Conservation (phyloP, 2,329 filamentous ascomycete species). For the Aspergillus proliferans region DNA sequence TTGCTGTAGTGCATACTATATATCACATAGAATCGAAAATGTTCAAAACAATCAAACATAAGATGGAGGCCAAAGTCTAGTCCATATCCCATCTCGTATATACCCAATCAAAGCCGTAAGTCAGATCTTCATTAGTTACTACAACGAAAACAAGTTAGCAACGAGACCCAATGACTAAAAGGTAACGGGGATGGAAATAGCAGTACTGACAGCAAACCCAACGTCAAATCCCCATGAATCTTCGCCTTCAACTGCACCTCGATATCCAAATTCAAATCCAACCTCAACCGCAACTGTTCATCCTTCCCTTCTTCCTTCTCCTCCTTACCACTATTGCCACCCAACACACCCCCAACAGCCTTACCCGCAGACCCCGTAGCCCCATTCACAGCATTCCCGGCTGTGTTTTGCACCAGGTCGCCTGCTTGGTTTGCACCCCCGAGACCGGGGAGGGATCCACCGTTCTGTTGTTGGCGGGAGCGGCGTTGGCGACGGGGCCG, state of each 20-base stretch:
- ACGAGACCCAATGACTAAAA: neutral
- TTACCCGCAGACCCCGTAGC: slow-evolving; percentile 37
- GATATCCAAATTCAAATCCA: slow-evolving; percentile 74
- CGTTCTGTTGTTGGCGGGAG: slow-evolving; percentile 38
- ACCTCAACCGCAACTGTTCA: slow-evolving; percentile 63
- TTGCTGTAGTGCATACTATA: no score
- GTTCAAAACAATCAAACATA: no score
- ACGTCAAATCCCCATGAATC: slow-evolving; percentile 75
- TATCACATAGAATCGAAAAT: no score
- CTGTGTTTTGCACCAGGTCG: slow-evolving; percentile 48
- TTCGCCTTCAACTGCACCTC: slow-evolving; percentile 81
- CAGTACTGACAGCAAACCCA: slow-evolving; percentile 66
- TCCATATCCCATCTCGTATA: no score
- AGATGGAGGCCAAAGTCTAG: no score
- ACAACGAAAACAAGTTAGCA: no score
- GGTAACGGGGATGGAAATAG: neutral
- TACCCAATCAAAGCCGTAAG: no score
- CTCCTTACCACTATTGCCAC: slow-evolving; percentile 30
- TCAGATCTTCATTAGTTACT: no score
- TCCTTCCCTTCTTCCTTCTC: slow-evolving; percentile 45
- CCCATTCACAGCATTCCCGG: slow-evolving; percentile 41
- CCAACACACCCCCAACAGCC: slow-evolving; percentile 34
- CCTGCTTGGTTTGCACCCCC: slow-evolving; percentile 53
- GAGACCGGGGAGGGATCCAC: slow-evolving; percentile 40
- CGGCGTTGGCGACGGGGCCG: slow-evolving; percentile 49